Evolutionary conservation across 2,329 filamentous ascomycete genomes (phyloP).

Genomic region (Capronia americana): DNA sequence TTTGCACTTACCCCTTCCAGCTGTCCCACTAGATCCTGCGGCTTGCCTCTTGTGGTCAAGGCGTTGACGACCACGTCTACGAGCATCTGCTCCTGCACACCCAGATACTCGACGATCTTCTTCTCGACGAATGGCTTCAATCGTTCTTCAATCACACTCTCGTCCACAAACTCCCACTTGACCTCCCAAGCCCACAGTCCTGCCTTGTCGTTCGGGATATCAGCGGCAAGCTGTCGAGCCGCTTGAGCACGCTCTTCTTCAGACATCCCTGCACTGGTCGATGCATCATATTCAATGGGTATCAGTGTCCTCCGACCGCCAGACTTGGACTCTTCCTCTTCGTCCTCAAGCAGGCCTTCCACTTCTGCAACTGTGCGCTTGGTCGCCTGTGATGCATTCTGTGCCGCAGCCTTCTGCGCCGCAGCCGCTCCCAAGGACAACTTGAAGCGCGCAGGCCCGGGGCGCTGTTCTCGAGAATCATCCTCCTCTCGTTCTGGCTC

Average conservation of each 20-base stretch:
- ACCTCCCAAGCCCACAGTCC: constrained; percentile 92
- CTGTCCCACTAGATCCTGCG: constrained; percentile 82
- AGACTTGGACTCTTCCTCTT: constrained; percentile 76
- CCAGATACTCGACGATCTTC: constrained; percentile 96
- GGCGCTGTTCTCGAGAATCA: constrained; percentile 46
- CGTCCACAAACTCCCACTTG: constrained; percentile 90
- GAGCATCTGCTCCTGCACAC: constrained; percentile 93
- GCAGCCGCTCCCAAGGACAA: constrained; percentile 89
- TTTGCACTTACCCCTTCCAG: constrained; percentile 72
- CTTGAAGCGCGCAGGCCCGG: constrained; percentile 79
- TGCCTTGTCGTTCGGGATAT: constrained; percentile 86
- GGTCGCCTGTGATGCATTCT: constrained; percentile 53
- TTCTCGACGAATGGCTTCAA: constrained; percentile 95
- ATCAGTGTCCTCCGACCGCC: constrained; percentile 74
- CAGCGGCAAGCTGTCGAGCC: constrained; percentile 79
- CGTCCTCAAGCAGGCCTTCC: constrained; percentile 91
- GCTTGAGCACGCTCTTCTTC: constrained; percentile 88
- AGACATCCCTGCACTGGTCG: constrained; percentile 71
- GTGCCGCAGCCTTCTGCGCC: constrained; percentile 69
- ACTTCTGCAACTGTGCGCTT: constrained; percentile 88
- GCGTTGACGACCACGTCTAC: constrained; percentile 93
- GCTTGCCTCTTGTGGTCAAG: constrained; percentile 73
- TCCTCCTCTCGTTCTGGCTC: constrained; percentile 34
- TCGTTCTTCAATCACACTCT: constrained; percentile 79
- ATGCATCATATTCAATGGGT: constrained; percentile 80